Evolutionary conservation across 2,329 filamentous ascomycete genomes (phyloP), one percentile per base, ranked within the genome.

Genomic region (Alternaria metachromatica): DNA sequence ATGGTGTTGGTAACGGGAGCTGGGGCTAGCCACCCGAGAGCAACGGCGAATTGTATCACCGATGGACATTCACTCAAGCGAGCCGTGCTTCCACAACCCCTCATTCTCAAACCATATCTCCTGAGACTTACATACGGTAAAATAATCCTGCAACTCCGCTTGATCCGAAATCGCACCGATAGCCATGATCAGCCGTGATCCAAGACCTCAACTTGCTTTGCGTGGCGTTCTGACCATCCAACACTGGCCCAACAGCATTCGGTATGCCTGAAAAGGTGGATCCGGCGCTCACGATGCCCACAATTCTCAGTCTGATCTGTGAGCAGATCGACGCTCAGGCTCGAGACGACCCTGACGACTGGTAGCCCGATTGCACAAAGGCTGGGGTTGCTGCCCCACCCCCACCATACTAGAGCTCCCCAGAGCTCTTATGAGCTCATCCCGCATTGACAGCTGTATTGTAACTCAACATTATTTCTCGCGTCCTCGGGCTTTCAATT

Each of bases 401-500:
- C 74, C 75, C 76, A 77, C 76, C 65, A 69, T 68, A 60, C 68
- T 67, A 73, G 65, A 71, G 72, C 63, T 64, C 64, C 59, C 68
- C 65, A 69, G 63, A 74, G 72, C 71, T 74, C 50, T 30, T 61
- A 79, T 79, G 78, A 78, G 75, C 75, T 79, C 76, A 79, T 78
- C 66, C 59, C 72, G 72, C 75, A 74, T 64, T 63, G 30, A 62
- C 63, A 73, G 70, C 69, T 74, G 63, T 73, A 49, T 51, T 69
- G 62, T 63, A 54, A 62, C 76, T 78, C 76, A 79, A 79, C 76
- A 77, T 62, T 70, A 64, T 71, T 67, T 64, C 50, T 55, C 33
- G 55, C 21, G 51, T 58, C 33, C 54, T 57, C 43, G 43, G 54
- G 37, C 25, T 41, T 23, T 60, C 58, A 48, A 41, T 45, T 37